Conservation (phyloP, 495 filamentous ascomycete genomes). For the Pseudomonodictys pantanalensis region DNA sequence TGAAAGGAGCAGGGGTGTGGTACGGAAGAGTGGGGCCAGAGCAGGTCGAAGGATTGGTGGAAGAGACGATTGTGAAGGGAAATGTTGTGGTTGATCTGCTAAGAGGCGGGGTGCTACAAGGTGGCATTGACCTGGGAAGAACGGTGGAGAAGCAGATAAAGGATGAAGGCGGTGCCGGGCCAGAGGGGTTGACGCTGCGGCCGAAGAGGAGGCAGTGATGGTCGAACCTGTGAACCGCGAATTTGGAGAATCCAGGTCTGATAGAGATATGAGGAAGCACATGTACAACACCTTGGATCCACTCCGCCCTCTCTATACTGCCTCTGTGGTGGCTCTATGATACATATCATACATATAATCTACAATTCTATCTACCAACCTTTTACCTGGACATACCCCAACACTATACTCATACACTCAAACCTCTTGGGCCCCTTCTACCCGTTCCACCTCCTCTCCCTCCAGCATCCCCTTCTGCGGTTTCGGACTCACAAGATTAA, state of each 20-base stretch:
- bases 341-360: neutral
- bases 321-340: too few relatives aligned
- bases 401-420: neutral
- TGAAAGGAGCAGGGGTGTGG: conserved; percentile 86
- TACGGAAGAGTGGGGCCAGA: conserved; percentile 85
- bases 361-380: neutral
- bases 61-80: conserved; percentile 73
- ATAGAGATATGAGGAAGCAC: too few relatives aligned
- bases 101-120: conserved; percentile 55
- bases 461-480: conserved; percentile 2
- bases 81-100: conserved; percentile 75
- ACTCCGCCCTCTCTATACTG: too few relatives aligned
- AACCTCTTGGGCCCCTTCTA: too few relatives aligned
- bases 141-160: conserved; percentile 16
- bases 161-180: conserved; percentile 3
- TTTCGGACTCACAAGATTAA: conserved; percentile 55
- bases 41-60: conserved; percentile 81
- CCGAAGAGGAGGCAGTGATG: conserved; percentile 1
- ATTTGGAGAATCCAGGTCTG: too few relatives aligned
- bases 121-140: conserved; percentile 25
- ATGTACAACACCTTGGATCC: too few relatives aligned
- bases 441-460: neutral
- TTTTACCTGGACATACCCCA: neutral
- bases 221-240: too few relatives aligned
- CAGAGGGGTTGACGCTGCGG: conserved; percentile 16